Conservation (phyloP, 768 basidiomycete genomes). For the Agaricus blazei region DNA sequence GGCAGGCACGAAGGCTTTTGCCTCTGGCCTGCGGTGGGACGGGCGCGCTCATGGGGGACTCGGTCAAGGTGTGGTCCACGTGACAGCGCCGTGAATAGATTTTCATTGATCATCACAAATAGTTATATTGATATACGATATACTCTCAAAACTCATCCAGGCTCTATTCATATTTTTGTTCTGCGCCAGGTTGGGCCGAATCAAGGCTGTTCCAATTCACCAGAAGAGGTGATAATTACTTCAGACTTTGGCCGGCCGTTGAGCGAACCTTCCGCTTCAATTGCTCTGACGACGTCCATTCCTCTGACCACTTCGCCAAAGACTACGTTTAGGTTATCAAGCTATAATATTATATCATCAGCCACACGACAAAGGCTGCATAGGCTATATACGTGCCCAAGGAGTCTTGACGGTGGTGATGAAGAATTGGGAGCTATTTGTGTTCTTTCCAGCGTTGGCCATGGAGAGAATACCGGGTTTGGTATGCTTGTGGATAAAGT, state of each 20-base stretch:
- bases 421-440: constrained; percentile 88
- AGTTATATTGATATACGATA: too few relatives aligned
- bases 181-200: too few relatives aligned
- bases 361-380: too few relatives aligned
- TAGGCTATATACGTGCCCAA: constrained; percentile 32
- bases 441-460: constrained; percentile 78
- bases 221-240: constrained; percentile 62
- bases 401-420: constrained; percentile 74
- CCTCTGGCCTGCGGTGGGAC: constrained; percentile 60
- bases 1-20: constrained; percentile 82
- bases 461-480: constrained; percentile 69
- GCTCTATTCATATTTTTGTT: too few relatives aligned
- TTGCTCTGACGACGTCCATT: constrained; percentile 57
- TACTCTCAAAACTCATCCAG: too few relatives aligned
- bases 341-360: too few relatives aligned
- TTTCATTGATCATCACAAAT: too few relatives aligned
- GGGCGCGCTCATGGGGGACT: constrained; percentile 10
- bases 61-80: neutral
- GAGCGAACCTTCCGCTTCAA: constrained; percentile 42
- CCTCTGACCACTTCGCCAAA: constrained; percentile 68
- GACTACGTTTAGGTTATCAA: constrained; percentile 46
- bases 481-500: constrained; percentile 71
- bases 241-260: constrained; percentile 33
- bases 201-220: constrained; percentile 17
- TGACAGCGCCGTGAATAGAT: too few relatives aligned